Conservation (phyloP, 176 grass and related monocot genomes). For the Otatea glauca region DNA sequence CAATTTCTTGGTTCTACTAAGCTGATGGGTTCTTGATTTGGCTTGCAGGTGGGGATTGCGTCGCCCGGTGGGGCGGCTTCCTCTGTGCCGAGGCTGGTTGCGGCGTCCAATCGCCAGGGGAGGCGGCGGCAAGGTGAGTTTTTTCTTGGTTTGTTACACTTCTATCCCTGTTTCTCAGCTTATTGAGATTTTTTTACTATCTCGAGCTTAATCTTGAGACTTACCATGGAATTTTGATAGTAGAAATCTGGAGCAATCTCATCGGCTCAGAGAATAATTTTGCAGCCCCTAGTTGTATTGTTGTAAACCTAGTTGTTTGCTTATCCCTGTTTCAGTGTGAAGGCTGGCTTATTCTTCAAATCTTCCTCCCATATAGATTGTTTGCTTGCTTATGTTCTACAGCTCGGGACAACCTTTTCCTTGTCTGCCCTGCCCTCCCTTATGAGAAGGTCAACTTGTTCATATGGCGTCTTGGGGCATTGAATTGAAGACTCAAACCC, state of each 20-base stretch:
- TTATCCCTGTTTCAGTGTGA: neutral
- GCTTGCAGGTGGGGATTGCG: conserved; percentile 37
- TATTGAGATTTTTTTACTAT: neutral
- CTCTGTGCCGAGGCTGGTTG: conserved; percentile 34
- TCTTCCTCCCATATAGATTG: neutral
- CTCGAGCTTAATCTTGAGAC: neutral
- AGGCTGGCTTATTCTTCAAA: no score
- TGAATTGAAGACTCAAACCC: neutral
- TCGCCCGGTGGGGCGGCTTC: conserved; percentile 29
- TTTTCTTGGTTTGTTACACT: neutral
- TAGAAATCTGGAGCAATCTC: neutral
- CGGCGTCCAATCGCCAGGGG: neutral
- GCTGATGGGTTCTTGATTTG: conserved; percentile 45
- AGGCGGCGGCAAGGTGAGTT: conserved; percentile 41
- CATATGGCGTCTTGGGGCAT: neutral
- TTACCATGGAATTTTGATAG: neutral
- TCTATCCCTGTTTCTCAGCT: neutral
- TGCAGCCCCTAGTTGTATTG: neutral
- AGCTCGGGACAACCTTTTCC: neutral
- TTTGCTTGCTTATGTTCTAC: neutral
- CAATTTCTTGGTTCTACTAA: neutral
- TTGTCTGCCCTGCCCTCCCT: neutral
- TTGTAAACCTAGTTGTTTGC: neutral
- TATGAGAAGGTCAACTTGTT: neutral
- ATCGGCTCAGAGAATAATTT: neutral